phyloP scores from a whole-genome alignment of 106 monocot genomes.

The Amphibolis antarctica region DNA sequence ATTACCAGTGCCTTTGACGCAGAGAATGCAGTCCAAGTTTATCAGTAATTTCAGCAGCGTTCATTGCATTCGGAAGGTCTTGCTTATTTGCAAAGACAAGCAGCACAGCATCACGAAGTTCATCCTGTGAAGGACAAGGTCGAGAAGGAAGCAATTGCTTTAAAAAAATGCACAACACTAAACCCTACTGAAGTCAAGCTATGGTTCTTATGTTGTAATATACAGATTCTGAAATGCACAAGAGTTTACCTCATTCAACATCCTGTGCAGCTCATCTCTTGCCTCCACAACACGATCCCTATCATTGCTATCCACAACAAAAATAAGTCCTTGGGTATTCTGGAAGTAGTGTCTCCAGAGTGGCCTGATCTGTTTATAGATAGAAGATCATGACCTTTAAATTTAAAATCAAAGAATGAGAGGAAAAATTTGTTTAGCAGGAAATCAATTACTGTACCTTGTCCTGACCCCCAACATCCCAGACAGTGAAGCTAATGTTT shows the following conservation, averaged over 20 bases:
- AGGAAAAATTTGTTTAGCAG: slow-evolving; percentile 42
- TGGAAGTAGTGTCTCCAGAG: no score
- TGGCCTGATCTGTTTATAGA: no score
- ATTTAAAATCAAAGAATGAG: no score
- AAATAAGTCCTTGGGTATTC: slow-evolving; percentile 73
- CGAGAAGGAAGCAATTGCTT: neutral
- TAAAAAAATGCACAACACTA: neutral
- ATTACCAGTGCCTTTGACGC: slow-evolving; percentile 76
- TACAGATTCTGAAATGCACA: no score
- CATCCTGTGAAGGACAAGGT: slow-evolving; percentile 33
- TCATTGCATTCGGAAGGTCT: slow-evolving; percentile 90
- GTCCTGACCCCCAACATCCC: slow-evolving; percentile 21
- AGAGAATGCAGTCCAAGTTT: slow-evolving; percentile 71
- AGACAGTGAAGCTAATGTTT: slow-evolving; percentile 28
- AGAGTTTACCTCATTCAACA: slow-evolving; percentile 55
- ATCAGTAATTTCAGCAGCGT: slow-evolving; percentile 94
- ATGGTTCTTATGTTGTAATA: no score
- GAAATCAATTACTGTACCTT: neutral
- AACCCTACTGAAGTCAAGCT: neutral
- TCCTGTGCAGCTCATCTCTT: slow-evolving; percentile 70
- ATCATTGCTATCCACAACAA: slow-evolving; percentile 78
- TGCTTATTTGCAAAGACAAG: slow-evolving; percentile 90
- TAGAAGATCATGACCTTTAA: no score
- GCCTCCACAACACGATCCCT: no score
- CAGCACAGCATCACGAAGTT: slow-evolving; percentile 66